Evolutionary conservation across 768 basidiomycete species (phyloP), one percentile per base, ranked within the genome.

Genomic region (Leccinum imitatum): DNA sequence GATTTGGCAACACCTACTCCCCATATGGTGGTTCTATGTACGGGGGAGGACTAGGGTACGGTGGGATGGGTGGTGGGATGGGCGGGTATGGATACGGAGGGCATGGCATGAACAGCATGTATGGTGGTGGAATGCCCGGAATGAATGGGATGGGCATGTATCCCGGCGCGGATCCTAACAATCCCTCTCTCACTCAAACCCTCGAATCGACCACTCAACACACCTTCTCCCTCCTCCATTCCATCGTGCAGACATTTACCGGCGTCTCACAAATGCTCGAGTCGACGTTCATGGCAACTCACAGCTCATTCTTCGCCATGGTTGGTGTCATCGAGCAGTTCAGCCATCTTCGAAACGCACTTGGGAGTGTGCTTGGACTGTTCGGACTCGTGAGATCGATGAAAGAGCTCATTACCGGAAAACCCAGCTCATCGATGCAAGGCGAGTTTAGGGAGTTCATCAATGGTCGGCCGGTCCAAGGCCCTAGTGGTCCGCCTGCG

Each of bases 231-330:
- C 87, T 99, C 58, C 80, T 99, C 30, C 95, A 98, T 66, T 92
- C 91, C 11, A 89, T 99, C 71, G 96, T 99, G 50, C 91, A 93
- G 67, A 97, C 95, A 4, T 96, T 98, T 76, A 82, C 87, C 0
- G 95, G 95, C 23, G 87, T 99, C 62, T 89, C 96, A 0, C 96
- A 98, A 73, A 95, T 99, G 87, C 87, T 99, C 70, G 96, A 98
- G 74, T 89, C 86, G 35, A 98, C 96, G 6, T 98, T 96, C 76
- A 91, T 98, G 89, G 96, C 96, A 3, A 96, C 94, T 0, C 94
- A 96, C 73, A 93, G 91, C 1, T 90, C 87, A 9, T 96, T 96
- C 76, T 96, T 95, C 73, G 93, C 94, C 58, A 94, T 96, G 89
- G 93, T 95, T 54, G 92, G 93, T 62, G 96, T 99, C 50, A 82